Conservation (phyloP, 169 alveolate genomes). For the Plasmodium sp. region DNA sequence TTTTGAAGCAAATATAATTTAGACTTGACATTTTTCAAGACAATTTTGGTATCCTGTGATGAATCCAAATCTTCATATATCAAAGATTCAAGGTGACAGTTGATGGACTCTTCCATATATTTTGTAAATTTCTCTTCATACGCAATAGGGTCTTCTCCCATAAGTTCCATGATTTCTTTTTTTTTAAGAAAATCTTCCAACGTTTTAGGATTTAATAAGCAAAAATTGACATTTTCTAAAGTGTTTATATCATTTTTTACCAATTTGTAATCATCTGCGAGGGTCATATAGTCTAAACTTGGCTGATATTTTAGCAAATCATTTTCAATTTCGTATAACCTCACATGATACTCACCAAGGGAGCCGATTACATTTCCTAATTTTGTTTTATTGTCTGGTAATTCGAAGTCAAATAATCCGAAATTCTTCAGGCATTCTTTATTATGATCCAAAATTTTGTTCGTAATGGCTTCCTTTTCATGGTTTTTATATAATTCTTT, state of each 20-base stretch:
- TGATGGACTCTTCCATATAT: slow-evolving; percentile 29
- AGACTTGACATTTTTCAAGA: not conserved
- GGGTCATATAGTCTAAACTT: not conserved
- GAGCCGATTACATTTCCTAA: slow-evolving; percentile 21
- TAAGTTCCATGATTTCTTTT: not conserved
- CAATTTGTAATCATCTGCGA: slow-evolving; percentile 41
- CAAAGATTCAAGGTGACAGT: slow-evolving; percentile 45
- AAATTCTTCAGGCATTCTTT: not conserved
- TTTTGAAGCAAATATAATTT: slow-evolving; percentile 22
- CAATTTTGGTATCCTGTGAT: slow-evolving; percentile 8
- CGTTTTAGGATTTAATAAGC: slow-evolving; percentile 55
- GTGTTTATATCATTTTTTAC: not conserved
- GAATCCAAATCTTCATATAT: slow-evolving; percentile 7
- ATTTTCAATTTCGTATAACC: not conserved
- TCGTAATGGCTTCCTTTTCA: not conserved
- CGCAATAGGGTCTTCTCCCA: not conserved
- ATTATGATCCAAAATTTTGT: not conserved
- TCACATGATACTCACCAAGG: slow-evolving; percentile 4
- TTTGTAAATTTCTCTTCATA: slow-evolving; percentile 20
- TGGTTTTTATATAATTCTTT: not conserved
- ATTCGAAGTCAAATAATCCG: not conserved
- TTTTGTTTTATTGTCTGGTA: not conserved
- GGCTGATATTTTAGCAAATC: slow-evolving; percentile 20
- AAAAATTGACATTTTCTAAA: slow-evolving; percentile 23
- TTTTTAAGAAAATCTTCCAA: slow-evolving; percentile 46